A percentile compares a stretch with the other conserved stretches of the same genome.
phyloP scores from a whole-genome alignment of 164 flowering plant genomes.

The Dillenia suffruticosa region DNA sequence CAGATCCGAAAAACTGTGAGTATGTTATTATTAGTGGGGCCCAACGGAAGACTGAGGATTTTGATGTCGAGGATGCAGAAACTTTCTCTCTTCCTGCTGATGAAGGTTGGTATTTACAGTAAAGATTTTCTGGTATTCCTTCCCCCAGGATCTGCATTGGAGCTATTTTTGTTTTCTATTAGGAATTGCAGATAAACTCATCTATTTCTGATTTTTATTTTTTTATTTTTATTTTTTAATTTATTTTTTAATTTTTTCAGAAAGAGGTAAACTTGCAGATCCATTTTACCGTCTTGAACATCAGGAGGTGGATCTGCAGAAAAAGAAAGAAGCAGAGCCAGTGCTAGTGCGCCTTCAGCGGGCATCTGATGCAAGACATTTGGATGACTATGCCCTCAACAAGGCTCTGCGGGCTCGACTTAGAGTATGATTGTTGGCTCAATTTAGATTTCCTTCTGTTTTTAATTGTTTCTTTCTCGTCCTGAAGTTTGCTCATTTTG shows the following conservation, averaged over 20 bases:
- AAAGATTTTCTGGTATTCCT: background rate
- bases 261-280: slow-evolving; percentile 81
- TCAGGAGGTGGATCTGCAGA: slow-evolving; percentile 79
- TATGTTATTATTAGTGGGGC: slow-evolving; percentile 91
- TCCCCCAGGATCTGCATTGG: background rate
- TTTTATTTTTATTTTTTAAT: background rate
- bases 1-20: slow-evolving; percentile 91
- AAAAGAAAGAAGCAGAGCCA: slow-evolving; percentile 96
- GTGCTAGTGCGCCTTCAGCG: slow-evolving; percentile 85
- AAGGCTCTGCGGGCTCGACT: slow-evolving; percentile 71
- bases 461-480: background rate
- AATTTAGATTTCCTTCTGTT: background rate
- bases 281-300: slow-evolving; percentile 99
- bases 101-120: slow-evolving; percentile 49
- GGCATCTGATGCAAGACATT: slow-evolving; percentile 74
- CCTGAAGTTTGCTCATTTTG: background rate
- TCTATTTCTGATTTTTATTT: background rate
- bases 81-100: slow-evolving; percentile 79
- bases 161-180: background rate
- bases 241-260: slow-evolving; percentile 33
- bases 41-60: slow-evolving; percentile 72
- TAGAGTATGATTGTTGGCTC: slow-evolving; percentile 38
- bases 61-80: slow-evolving; percentile 92
- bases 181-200: too few species aligned
- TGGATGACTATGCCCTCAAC: slow-evolving; percentile 82